These are phyloP conservation scores for Solanum lignicaule DNA, from an alignment of 257 asterid species.

Conservation along the genomic window DNA sequence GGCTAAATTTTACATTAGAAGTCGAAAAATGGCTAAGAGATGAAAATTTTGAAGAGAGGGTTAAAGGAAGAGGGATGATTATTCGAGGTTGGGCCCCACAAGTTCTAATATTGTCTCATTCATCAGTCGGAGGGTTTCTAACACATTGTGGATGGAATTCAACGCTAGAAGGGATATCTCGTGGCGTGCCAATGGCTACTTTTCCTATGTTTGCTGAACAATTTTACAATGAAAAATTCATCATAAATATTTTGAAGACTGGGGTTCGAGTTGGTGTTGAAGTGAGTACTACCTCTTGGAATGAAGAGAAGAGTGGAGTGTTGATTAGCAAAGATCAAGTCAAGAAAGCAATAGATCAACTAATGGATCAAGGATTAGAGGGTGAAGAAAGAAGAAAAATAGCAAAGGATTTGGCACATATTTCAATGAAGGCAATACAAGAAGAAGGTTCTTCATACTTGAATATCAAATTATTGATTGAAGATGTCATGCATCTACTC, in stretches of 20 bases:
- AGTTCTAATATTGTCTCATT: slow-evolving; percentile 26
- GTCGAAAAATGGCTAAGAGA: slow-evolving; percentile 9
- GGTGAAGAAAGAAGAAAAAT: slow-evolving; percentile 10
- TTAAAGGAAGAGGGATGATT: slow-evolving; percentile 16
- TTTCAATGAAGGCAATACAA: slow-evolving; percentile 13
- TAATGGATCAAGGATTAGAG: slow-evolving; percentile 28
- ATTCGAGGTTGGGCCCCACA: slow-evolving; percentile 41
- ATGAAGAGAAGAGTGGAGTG: slow-evolving; percentile 7
- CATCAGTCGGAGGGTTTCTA: slow-evolving; percentile 13
- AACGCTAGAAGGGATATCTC: slow-evolving; percentile 13
- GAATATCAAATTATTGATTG: slow-evolving; percentile 5
- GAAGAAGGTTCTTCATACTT: slow-evolving; percentile 20
- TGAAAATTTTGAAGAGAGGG: background rate
- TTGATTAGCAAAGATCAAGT: background rate
- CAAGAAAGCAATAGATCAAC: background rate
- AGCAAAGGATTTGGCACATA: slow-evolving; percentile 14
- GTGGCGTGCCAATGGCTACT: slow-evolving; percentile 18
- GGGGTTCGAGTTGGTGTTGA: slow-evolving; percentile 13
- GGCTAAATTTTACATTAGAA: slow-evolving; percentile 3
- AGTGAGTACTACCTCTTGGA: background rate
- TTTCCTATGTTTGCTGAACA: slow-evolving; percentile 26
- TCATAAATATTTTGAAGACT: background rate
- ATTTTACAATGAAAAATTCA: slow-evolving; percentile 19
- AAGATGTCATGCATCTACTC: slow-evolving; percentile 1
- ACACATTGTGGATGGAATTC: slow-evolving; percentile 49